These are phyloP conservation scores for Trichaptum fuscoviolaceum DNA, from an alignment of 768 basidiomycete species.

Conservation along the genomic window DNA sequence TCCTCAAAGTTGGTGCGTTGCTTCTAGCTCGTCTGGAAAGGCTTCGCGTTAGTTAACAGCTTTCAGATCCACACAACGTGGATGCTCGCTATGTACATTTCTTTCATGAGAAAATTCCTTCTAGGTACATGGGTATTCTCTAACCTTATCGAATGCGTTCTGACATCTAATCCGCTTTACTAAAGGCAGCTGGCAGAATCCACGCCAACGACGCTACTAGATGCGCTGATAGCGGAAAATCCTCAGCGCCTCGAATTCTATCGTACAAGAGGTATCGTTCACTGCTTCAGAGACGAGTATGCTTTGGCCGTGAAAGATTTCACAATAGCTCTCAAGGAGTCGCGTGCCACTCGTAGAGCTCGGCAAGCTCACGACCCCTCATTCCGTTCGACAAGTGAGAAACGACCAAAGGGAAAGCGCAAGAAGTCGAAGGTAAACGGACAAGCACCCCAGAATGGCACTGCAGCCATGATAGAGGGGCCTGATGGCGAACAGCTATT, in stretches of 20 bases:
- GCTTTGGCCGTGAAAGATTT: constrained; percentile 70
- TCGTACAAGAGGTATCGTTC: constrained; percentile 86
- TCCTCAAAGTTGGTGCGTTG: constrained; percentile 58
- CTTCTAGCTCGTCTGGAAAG: neutral
- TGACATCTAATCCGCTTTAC: constrained; percentile 11
- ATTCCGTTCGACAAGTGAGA: constrained; percentile 31
- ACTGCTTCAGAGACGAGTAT: constrained; percentile 85
- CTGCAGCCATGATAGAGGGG: constrained; percentile 43
- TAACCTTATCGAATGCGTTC: neutral
- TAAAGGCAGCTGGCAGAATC: constrained; percentile 79
- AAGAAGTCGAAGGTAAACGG: constrained; percentile 61
- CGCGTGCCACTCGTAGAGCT: constrained; percentile 64
- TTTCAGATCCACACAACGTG: constrained; percentile 63
- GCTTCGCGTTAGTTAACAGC: constrained; percentile 9
- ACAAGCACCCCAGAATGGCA: constrained; percentile 66
- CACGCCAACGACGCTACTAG: constrained; percentile 70
- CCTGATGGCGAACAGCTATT: constrained; percentile 46
- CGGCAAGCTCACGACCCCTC: constrained; percentile 45
- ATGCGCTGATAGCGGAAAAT: constrained; percentile 66
- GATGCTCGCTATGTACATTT: constrained; percentile 90
- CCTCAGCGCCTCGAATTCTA: constrained; percentile 82
- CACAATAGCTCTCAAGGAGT: constrained; percentile 74
- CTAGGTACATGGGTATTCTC: constrained; percentile 53
- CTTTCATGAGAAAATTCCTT: constrained; percentile 94
- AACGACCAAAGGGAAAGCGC: constrained; percentile 35